A percentile compares a stretch with the other conserved stretches of the same genome.
phyloP scores from a whole-genome alignment of 768 basidiomycete genomes.

The Leccinum uliginosum region DNA sequence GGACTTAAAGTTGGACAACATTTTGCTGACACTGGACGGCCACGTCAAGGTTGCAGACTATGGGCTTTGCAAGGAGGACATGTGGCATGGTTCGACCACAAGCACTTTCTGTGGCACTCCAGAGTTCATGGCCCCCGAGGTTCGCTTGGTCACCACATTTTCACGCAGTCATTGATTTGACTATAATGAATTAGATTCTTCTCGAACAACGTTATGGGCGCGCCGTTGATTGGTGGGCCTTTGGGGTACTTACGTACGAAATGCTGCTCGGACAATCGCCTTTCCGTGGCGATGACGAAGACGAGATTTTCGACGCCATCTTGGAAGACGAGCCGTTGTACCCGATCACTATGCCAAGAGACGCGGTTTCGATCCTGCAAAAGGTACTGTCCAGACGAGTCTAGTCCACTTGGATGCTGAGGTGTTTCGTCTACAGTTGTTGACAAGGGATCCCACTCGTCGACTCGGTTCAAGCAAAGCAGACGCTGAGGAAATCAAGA shows the following conservation, averaged over 20 bases:
- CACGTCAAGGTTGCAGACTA: constrained; percentile 99
- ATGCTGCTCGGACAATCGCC: constrained; percentile 99
- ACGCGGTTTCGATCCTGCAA: constrained; percentile 92
- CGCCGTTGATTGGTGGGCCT: constrained; percentile 99
- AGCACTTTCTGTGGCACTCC: constrained; percentile 99
- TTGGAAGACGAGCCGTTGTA: constrained; percentile 97
- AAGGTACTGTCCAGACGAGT: constrained; percentile 50
- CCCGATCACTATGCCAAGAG: constrained; percentile 98
- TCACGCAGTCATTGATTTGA: background rate
- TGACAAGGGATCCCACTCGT: constrained; percentile 87
- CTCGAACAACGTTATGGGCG: constrained; percentile 99
- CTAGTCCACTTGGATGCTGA: constrained; percentile 2
- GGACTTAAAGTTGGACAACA: constrained; percentile 97
- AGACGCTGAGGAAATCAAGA: constrained; percentile 96
- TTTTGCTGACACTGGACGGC: constrained; percentile 91
- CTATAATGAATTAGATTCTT: constrained; percentile 63
- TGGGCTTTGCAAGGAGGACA: constrained; percentile 98
- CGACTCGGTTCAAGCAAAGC: constrained; percentile 88
- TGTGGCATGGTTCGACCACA: constrained; percentile 95
- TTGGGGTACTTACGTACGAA: constrained; percentile 97
- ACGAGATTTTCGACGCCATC: constrained; percentile 99
- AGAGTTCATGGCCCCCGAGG: constrained; percentile 99
- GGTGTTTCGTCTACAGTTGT: constrained; percentile 54
- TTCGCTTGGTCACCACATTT: constrained; percentile 31
- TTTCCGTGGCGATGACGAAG: constrained; percentile 98